A percentile compares a stretch with the other conserved stretches of the same genome.
Conservation (phyloP, 108 stramenopile species). For the Nannochloropsis salina region DNA sequence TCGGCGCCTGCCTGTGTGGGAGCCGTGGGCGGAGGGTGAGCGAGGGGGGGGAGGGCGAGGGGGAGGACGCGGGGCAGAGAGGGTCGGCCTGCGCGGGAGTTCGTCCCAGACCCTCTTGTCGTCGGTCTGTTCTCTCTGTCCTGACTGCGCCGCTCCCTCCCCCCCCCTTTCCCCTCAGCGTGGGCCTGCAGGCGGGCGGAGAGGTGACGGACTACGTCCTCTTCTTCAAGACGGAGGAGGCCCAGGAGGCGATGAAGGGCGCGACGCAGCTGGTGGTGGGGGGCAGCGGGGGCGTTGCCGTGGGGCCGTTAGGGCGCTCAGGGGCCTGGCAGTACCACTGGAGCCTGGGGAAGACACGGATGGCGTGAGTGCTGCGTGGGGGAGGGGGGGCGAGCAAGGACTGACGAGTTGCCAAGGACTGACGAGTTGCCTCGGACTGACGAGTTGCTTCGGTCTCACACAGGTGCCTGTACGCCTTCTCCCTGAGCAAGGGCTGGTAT, state of each 20-base stretch:
- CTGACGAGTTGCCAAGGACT: neutral
- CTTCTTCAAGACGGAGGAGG: neutral
- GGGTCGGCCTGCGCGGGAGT: neutral
- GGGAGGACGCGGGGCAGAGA: neutral
- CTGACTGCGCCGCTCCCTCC: neutral
- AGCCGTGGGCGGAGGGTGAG: neutral
- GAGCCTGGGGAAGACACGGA: neutral
- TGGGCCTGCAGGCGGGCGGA: neutral
- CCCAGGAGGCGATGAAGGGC: conserved; percentile 12
- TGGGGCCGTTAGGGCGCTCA: neutral
- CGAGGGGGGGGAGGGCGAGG: neutral
- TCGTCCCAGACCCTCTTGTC: neutral
- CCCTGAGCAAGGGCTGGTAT: neutral
- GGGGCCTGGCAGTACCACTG: conserved; percentile 9
- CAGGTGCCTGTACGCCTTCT: neutral
- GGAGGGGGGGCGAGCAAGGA: neutral
- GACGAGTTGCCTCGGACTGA: neutral
- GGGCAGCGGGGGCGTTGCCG: neutral
- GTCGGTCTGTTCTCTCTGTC: neutral
- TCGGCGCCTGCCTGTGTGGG: conserved; percentile 11
- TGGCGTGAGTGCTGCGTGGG: neutral
- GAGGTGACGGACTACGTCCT: conserved; percentile 1
- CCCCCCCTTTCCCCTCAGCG: neutral
- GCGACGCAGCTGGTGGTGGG: neutral
- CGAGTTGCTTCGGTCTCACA: neutral